Conservation (phyloP, 2,329 filamentous ascomycete genomes). For the Penicillium sp. region DNA sequence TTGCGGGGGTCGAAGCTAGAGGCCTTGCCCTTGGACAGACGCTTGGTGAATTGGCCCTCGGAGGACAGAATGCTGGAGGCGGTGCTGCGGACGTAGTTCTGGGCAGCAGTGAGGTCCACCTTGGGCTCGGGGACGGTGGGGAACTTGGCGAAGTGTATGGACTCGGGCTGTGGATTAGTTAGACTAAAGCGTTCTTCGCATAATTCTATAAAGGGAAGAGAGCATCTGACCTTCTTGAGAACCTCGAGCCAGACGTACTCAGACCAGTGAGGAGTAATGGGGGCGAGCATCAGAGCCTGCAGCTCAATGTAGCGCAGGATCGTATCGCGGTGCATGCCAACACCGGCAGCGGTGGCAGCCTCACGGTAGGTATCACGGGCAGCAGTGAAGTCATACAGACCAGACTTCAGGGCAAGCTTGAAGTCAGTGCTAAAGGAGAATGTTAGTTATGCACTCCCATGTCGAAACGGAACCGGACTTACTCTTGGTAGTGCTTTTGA, state of each 20-base stretch:
- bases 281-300: constrained; percentile 80
- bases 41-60: constrained; percentile 77
- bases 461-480: constrained; percentile 36
- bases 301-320: constrained; percentile 82
- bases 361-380: constrained; percentile 92
- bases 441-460: constrained; percentile 22
- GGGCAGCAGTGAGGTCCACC: constrained; percentile 73
- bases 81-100: constrained; percentile 79
- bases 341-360: constrained; percentile 73
- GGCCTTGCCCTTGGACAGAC: constrained; percentile 90
- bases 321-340: constrained; percentile 85
- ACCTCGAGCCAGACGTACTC: constrained; percentile 96
- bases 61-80: constrained; percentile 82
- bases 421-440: constrained; percentile 66
- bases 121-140: constrained; percentile 71
- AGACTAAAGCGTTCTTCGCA: neutral
- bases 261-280: constrained; percentile 90
- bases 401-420: constrained; percentile 84
- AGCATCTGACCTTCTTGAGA: constrained; percentile 65
- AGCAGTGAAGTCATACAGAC: constrained; percentile 87
- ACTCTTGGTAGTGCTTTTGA: constrained; percentile 75
- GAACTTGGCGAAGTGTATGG: constrained; percentile 80
- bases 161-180: constrained; percentile 57
- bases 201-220: neutral
- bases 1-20: constrained; percentile 85